These are phyloP conservation scores for Volvox reticuliferus DNA, from an alignment of 139 green algal species.

Conservation along the genomic window DNA sequence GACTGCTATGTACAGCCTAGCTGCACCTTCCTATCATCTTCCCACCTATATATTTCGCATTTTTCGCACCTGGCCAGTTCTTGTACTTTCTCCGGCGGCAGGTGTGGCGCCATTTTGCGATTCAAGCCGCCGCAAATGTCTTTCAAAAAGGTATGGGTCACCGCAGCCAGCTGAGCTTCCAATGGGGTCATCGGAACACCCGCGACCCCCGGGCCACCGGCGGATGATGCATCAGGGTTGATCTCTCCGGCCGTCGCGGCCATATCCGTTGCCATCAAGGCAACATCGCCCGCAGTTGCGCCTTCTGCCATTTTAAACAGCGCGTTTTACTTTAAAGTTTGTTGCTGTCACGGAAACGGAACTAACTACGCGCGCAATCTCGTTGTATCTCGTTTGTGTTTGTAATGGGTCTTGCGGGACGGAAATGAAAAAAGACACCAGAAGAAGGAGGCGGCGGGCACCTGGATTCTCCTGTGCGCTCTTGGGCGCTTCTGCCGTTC, in stretches of 20 bases:
- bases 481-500: too few relatives aligned
- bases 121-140: constrained; percentile 31
- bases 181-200: neutral
- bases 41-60: too few relatives aligned
- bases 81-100: neutral
- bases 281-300: neutral
- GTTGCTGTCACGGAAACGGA: too few relatives aligned
- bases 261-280: constrained; percentile 3
- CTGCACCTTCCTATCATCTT: too few relatives aligned
- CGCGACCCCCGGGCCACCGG: neutral
- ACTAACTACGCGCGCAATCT: too few relatives aligned
- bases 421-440: too few relatives aligned
- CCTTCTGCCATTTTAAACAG: neutral
- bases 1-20: too few relatives aligned
- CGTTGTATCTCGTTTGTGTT: too few relatives aligned
- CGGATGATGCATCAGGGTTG: neutral
- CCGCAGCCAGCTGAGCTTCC: neutral
- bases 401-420: too few relatives aligned
- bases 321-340: too few relatives aligned
- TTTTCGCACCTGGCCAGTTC: neutral
- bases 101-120: neutral
- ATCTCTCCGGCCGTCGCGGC: neutral
- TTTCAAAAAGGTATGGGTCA: neutral
- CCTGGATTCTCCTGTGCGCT: too few relatives aligned
- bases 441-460: too few relatives aligned